These are phyloP conservation scores for Brassica hybrid DNA, from an alignment of 441 rosid genomes.

Conservation along the genomic window DNA sequence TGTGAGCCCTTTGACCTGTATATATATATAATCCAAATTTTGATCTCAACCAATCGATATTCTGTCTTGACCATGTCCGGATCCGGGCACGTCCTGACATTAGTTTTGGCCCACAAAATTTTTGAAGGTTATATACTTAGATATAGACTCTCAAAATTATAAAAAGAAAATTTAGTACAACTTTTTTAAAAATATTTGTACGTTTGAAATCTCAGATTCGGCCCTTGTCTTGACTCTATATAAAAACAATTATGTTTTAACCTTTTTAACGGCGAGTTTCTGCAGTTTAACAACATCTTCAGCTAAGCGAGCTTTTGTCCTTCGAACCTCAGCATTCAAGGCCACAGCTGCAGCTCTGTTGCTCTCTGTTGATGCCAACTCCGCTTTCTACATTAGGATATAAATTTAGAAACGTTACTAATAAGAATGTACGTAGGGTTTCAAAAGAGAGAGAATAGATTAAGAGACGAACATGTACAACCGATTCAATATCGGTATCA, in stretches of 20 bases:
- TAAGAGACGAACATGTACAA: conserved; percentile 41
- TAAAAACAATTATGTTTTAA: conserved; percentile 4
- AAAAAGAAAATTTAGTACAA: too few relatives aligned
- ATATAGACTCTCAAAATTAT: too few relatives aligned
- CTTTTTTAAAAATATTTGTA: too few relatives aligned
- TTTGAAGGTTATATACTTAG: too few relatives aligned
- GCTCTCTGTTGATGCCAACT: conserved; percentile 50
- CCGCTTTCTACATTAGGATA: conserved; percentile 52
- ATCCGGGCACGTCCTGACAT: too few relatives aligned
- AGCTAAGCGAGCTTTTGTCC: conserved; percentile 57
- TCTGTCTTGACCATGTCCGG: background rate
- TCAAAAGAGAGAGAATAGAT: background rate
- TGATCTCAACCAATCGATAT: background rate
- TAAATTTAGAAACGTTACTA: background rate
- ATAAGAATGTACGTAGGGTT: background rate
- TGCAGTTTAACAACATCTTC: conserved; percentile 65
- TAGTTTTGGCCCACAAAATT: too few relatives aligned
- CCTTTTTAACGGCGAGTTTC: conserved; percentile 65
- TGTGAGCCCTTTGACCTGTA: conserved; percentile 66
- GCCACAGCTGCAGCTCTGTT: conserved; percentile 68
- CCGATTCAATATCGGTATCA: conserved; percentile 51
- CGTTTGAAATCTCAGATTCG: too few relatives aligned
- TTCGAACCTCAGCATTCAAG: conserved; percentile 69
- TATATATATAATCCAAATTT: background rate
- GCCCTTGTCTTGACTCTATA: too few relatives aligned